A percentile compares a stretch with the other conserved stretches of the same genome.
Conservation (phyloP, 2,329 filamentous ascomycete species). For the Grosmannia serpens region DNA sequence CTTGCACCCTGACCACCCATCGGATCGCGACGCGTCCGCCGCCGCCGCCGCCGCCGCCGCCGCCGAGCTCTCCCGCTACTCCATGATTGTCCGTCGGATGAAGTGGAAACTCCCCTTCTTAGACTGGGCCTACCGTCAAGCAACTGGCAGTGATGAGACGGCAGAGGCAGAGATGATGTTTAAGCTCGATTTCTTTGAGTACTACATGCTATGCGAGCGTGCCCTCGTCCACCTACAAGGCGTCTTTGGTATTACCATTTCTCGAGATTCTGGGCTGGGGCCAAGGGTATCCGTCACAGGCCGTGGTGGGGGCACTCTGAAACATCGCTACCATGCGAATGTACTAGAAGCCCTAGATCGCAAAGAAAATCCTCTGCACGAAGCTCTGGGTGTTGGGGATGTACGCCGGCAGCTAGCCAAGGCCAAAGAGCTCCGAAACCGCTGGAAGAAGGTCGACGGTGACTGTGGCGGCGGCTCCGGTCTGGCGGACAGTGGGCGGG, state of each 20-base stretch:
- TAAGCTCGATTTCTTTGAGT: slow-evolving; percentile 69
- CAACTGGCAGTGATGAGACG: slow-evolving; percentile 16
- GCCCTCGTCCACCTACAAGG: slow-evolving; percentile 56
- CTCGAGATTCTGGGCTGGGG: slow-evolving; percentile 15
- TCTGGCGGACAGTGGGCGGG: background rate
- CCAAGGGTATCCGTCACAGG: slow-evolving; percentile 5
- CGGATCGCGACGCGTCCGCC: background rate
- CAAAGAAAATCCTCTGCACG: slow-evolving; percentile 43
- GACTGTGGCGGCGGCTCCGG: slow-evolving; percentile 15
- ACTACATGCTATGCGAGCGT: slow-evolving; percentile 61
- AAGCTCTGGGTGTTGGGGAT: slow-evolving; percentile 40
- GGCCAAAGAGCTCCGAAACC: slow-evolving; percentile 60
- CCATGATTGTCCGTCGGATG: slow-evolving; percentile 47
- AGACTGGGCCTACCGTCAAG: slow-evolving; percentile 42
- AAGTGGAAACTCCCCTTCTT: slow-evolving; percentile 54
- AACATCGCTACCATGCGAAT: slow-evolving; percentile 53
- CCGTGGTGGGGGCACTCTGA: background rate
- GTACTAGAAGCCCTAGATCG: slow-evolving; percentile 51
- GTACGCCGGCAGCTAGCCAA: slow-evolving; percentile 47
- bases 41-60: slow-evolving; percentile 17
- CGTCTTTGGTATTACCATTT: slow-evolving; percentile 47
- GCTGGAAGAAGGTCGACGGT: slow-evolving; percentile 58
- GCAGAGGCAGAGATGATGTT: slow-evolving; percentile 54
- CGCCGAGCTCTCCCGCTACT: slow-evolving; percentile 39
- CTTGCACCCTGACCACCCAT: background rate